Percentiles rank a stretch among this genome's conserved stretches.
These are phyloP conservation scores for Colletotrichum ledebouriae DNA, from an alignment of 2,329 filamentous ascomycete genomes.

Conservation along the genomic window DNA sequence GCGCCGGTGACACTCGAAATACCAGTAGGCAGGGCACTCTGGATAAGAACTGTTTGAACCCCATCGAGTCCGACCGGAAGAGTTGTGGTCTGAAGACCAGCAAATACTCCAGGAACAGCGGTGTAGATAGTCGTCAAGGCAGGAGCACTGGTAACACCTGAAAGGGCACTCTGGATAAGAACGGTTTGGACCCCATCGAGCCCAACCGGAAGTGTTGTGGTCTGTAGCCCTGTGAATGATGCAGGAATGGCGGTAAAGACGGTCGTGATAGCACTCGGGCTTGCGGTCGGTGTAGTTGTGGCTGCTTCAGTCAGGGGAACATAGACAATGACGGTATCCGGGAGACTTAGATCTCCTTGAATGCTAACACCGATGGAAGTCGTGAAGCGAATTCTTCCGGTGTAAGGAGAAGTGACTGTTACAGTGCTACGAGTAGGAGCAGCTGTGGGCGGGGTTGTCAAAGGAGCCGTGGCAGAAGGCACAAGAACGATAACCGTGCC, in stretches of 20 bases:
- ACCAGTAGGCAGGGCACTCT: conserved; percentile 20
- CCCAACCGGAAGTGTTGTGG: conserved; percentile 21
- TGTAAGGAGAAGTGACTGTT: conserved; percentile 14
- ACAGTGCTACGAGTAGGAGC: conserved; percentile 6
- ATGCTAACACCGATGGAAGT: conserved; percentile 12
- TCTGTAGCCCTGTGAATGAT: not conserved
- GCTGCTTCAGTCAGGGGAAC: not conserved
- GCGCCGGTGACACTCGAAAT: not conserved
- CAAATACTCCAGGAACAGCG: conserved; percentile 8
- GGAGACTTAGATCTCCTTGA: conserved; percentile 4
- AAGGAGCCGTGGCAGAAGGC: not conserved
- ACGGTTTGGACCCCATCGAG: conserved; percentile 12
- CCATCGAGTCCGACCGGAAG: conserved; percentile 23
- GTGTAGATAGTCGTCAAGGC: not conserved
- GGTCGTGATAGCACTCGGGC: conserved; percentile 10
- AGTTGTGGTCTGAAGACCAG: conserved; percentile 16
- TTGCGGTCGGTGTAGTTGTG: not conserved
- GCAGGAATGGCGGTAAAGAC: conserved; percentile 20
- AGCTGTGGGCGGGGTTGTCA: not conserved
- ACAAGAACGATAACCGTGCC: conserved; percentile 21
- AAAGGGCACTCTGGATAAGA: conserved; percentile 19
- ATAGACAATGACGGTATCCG: conserved; percentile 9
- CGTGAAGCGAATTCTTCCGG: conserved; percentile 17
- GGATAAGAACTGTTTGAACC: conserved; percentile 18
- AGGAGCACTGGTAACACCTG: not conserved